Evolutionary conservation across 306 rosid species (phyloP), one percentile per base, ranked within the genome.

Genomic region (Rosa rugosa): DNA sequence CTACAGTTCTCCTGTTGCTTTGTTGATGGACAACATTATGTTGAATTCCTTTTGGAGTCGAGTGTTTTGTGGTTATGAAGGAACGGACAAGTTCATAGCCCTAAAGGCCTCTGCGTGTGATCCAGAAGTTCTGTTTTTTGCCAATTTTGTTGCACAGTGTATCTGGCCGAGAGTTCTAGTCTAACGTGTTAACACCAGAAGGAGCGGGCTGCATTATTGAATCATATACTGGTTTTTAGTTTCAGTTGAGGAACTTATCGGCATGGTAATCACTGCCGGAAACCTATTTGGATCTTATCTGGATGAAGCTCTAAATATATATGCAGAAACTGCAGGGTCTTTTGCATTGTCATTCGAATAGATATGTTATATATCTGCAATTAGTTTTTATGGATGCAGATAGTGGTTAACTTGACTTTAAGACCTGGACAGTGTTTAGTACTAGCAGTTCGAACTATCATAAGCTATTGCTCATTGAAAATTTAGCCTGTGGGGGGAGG

Each of bases 381-480:
- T 72, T 49, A 80, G 75, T 75, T 51, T 64, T 69, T 66, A 60
- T 72, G 76, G 63, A 76, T 80, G 84, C 80, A 83, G 87, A 73
- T 76, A 64, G 50, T 70, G 81, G 81, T 49, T 46, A 73, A 76
- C 83, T 9, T 70, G 63, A 62, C 77, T 76, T 76, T 78, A 74
- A 75, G 73, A 79, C 69, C 63, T 73, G 69, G 81, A 70, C 69
- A 23, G 83, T 80, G 84, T 78, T 81, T 57, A 13, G 40, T 60
- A 71, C 81, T 81, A 38, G 75, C 57, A 36, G 81, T 51, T 67
- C 68, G 71, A 63, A 67, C 76, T 84, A 72, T 69, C 64, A 59
- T 60, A 57, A 80, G 77, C 20, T 67, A 38, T 75, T 51, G 69
- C 31, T 78, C 57, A 49, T 79, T 72, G 77, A 79, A 81, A 76